phyloP scores from a whole-genome alignment of 441 rosid genomes.

The Codiaeum variegatum region DNA sequence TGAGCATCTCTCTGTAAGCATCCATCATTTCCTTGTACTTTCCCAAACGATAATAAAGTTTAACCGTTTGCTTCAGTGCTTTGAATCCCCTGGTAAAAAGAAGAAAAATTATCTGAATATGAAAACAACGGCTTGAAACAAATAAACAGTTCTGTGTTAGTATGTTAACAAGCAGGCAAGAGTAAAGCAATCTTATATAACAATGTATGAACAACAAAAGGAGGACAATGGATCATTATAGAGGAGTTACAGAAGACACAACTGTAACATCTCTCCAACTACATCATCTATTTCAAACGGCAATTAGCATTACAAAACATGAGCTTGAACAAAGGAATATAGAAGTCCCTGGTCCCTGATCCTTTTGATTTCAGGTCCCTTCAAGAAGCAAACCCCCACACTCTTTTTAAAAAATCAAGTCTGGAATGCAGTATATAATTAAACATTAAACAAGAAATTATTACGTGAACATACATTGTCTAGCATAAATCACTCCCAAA shows the following conservation, averaged over 20 bases:
- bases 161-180: background rate
- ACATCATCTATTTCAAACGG: background rate
- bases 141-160: background rate
- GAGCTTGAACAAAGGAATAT: background rate
- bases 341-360: background rate
- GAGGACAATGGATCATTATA: background rate
- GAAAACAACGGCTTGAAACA: background rate
- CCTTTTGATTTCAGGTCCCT: background rate
- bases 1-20: constrained; percentile 88
- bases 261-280: background rate
- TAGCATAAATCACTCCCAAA: background rate
- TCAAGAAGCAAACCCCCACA: background rate
- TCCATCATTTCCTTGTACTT: constrained; percentile 93
- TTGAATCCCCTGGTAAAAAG: constrained; percentile 81
- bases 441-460: background rate
- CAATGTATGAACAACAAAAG: background rate
- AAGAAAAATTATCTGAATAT: constrained; percentile 10
- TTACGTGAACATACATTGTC: background rate
- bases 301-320: background rate
- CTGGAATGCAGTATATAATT: background rate
- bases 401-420: constrained; percentile 6
- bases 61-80: constrained; percentile 94
- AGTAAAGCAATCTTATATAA: background rate
- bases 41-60: constrained; percentile 89
- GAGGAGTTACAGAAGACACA: background rate